Evolutionary conservation across 73 alveolate species (phyloP), one percentile per base, ranked within the genome.

Genomic region (Paramecium sexaurelia): DNA sequence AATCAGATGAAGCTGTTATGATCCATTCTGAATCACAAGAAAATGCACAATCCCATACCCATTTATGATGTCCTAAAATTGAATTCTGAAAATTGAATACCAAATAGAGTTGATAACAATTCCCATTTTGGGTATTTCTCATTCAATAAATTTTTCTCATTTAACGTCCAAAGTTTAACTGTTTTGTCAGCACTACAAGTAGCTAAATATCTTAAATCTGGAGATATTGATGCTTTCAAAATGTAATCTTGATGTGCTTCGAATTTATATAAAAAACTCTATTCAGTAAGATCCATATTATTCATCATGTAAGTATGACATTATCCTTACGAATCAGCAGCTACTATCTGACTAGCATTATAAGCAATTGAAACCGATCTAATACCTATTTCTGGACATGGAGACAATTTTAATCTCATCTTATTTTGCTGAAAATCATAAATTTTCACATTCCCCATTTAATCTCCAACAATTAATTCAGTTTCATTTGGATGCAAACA

Each of bases 41-140:
- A 66, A 57, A 85, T 17, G 92, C 93, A 20, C 82, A 71, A 86
- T 86, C 93, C 93, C 88, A 66, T 7, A 86, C 93, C 93, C 87
- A 86, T 19, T 86, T 86, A 20, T 33, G 15, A 57, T 86, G 93
- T 55, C 93, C 93, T 61, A 39, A 37, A 39, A 39, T 29, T 19
- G 66, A 17, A 13, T 17, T 51, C 29, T 51, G 37, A 35, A 71
- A 5, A 86, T 22, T 33, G 15, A 37, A 13, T 55, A 86, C 84
- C 82, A 86, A 17, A 22, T 35, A 71, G 43, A 71, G 57, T 71
- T 0, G 56, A 35, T 5, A 35, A 32, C 8, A 15, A 36, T 35
- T 71, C 86, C 86, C 66, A 71, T 71, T 20, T 33, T 13, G 86
- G 66, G 3, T 71, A 71, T 71, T 33, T 37, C 3, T 35, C 86